Percentiles rank a stretch among this genome's conserved stretches.
Evolutionary conservation across 2,329 filamentous ascomycete genomes (phyloP).

Genomic region (Aureobasidium leucospermi): DNA sequence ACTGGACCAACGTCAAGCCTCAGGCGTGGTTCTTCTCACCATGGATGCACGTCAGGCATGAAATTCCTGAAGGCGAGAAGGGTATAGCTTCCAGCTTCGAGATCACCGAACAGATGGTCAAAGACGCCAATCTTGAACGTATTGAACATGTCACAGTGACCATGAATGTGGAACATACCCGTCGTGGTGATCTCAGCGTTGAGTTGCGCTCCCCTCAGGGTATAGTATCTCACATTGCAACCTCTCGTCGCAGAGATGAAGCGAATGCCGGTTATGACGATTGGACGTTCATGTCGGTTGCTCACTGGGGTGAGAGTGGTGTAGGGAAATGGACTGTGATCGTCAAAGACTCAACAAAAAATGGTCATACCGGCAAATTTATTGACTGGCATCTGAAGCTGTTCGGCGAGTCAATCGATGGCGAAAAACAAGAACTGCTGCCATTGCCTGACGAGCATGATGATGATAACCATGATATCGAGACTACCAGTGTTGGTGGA

Average conservation of each 20-base stretch:
- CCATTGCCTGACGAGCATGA: slow-evolving; percentile 79
- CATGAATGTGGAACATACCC: slow-evolving; percentile 87
- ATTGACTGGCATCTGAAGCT: slow-evolving; percentile 89
- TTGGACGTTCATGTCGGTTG: slow-evolving; percentile 99
- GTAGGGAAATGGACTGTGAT: slow-evolving; percentile 86
- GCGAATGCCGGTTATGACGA: slow-evolving; percentile 68
- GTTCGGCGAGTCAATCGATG: slow-evolving; percentile 83
- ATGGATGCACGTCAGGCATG: slow-evolving; percentile 82
- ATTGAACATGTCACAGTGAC: slow-evolving; percentile 94
- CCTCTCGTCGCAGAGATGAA: slow-evolving; percentile 62
- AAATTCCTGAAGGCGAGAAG: slow-evolving; percentile 75
- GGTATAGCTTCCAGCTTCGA: slow-evolving; percentile 76
- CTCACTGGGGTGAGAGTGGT: slow-evolving; percentile 88
- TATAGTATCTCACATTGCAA: slow-evolving; percentile 75
- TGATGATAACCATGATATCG: slow-evolving; percentile 68
- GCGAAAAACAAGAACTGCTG: slow-evolving; percentile 61
- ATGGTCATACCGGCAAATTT: slow-evolving; percentile 70
- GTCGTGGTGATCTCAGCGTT: slow-evolving; percentile 84
- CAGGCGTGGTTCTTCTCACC: slow-evolving; percentile 93
- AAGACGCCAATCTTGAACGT: slow-evolving; percentile 72
- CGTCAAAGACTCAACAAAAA: slow-evolving; percentile 75
- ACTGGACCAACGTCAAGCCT: slow-evolving; percentile 82
- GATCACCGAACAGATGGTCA: slow-evolving; percentile 73
- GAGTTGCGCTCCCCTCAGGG: slow-evolving; percentile 81
- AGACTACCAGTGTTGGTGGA: slow-evolving; percentile 48